Evolutionary conservation across 1,284 basidiomycete species (phyloP), one percentile per base, ranked within the genome.

Genomic region (Ceraceosorus guamensis): DNA sequence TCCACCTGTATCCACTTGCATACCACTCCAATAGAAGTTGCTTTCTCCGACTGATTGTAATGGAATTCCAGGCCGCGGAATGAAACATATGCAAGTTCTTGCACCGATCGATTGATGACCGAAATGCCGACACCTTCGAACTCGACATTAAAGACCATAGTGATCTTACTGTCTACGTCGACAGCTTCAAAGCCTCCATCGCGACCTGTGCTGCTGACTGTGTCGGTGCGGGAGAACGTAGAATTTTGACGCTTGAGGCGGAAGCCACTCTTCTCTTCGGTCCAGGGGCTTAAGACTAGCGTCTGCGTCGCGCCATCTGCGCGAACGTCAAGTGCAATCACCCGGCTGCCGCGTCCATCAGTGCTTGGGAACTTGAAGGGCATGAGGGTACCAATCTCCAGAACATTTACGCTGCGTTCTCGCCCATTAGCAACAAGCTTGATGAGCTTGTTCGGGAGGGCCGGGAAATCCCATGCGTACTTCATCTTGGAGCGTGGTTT

Each of bases 381-480:
- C 11, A 91, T 79, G 41, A 96, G 82, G 60, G 89, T 84, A 48
- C 95, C 95, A 46, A 99, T 98, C 77, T 97, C 95, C 84, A 96
- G 87, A 59, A 96, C 86, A 73, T 98, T 95, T 53, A 98, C 81
- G 30, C 83, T 79, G 43, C 89, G 83, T n/a, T 84, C 83, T 14
- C 82, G 82, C 47, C 86, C 85, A 54, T 86, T 82, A 13, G 78
- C 78, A 39, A 74, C 63, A 13, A 98, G 79, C 52, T 84, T 78
- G 44, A 99, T 81, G 65, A 85, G 86, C 79, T 96, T 98, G 69
- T 88, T 85, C 53, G 80, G 80, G 2, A 86, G 85, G 7, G 91
- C 89, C 1, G 95, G 95, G 63, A 83, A 85, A 75, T 99, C 95
- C 95, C 95, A 99, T 5, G 91, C 87, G 73, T 97, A 99, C 52